Percentiles rank a stretch among this genome's conserved stretches.
These are phyloP conservation scores for Martiniozyma asiatica DNA, from an alignment of 1,139 yeast genomes.

Conservation along the genomic window DNA sequence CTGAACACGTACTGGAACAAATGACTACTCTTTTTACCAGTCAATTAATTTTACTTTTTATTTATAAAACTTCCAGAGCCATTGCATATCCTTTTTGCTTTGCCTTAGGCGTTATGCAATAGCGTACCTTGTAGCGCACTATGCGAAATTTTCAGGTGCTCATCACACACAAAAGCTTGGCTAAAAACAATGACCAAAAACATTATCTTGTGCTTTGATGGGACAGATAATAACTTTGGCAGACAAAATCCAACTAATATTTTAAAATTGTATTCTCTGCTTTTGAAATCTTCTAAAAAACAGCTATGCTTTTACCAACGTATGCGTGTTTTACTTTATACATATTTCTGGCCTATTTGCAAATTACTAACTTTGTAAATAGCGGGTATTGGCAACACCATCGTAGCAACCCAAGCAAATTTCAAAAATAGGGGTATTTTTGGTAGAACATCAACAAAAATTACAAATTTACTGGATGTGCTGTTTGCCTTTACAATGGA, in stretches of 20 bases:
- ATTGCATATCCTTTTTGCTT: too few relatives aligned
- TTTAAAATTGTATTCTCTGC: constrained; percentile 37
- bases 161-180: too few relatives aligned
- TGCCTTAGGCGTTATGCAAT: too few relatives aligned
- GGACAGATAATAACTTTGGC: constrained; percentile 50
- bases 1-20: too few relatives aligned
- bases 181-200: constrained; percentile 26
- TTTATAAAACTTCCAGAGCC: too few relatives aligned
- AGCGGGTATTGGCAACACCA: constrained; percentile 48
- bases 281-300: constrained; percentile 30
- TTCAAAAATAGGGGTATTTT: constrained; percentile 4
- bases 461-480: constrained; percentile 28
- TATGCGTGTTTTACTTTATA: too few relatives aligned
- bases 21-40: too few relatives aligned
- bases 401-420: constrained; percentile 27
- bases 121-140: too few relatives aligned
- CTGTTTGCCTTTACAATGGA: constrained; percentile 42
- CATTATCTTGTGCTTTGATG: constrained; percentile 48
- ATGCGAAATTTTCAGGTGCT: too few relatives aligned
- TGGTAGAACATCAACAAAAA: not conserved
- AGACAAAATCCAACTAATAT: constrained; percentile 44
- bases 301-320: constrained; percentile 52
- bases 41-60: too few relatives aligned
- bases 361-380: too few relatives aligned
- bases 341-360: too few relatives aligned